phyloP scores from a whole-genome alignment of 2,329 filamentous ascomycete genomes.

The Cladosporium sp. region DNA sequence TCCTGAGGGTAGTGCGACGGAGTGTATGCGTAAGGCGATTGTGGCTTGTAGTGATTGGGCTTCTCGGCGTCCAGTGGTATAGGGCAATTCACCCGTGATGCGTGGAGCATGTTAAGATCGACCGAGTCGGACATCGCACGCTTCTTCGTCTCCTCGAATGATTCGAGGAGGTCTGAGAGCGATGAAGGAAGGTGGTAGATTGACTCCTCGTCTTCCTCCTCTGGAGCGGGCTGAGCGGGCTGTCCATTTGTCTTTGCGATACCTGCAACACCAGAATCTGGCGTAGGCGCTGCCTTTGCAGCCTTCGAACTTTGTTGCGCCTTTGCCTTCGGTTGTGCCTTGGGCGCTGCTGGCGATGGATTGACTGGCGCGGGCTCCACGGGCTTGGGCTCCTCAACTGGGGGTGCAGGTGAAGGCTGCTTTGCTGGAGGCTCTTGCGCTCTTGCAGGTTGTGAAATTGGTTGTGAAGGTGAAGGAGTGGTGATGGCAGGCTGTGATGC shows the following conservation, averaged over 20 bases:
- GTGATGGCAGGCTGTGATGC: conserved; percentile 46
- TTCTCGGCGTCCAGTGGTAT: conserved; percentile 78
- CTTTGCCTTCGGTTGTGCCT: conserved; percentile 39
- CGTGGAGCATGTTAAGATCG: conserved; percentile 70
- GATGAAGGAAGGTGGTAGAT: conserved; percentile 90
- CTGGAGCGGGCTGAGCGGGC: conserved; percentile 48
- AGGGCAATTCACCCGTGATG: conserved; percentile 72
- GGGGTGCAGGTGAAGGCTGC: conserved; percentile 29
- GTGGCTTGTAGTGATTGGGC: conserved; percentile 79
- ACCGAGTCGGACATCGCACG: conserved; percentile 61
- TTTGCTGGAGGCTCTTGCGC: conserved; percentile 30
- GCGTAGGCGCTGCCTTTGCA: conserved; percentile 32
- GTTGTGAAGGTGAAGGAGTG: conserved; percentile 37
- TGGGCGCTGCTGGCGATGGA: conserved; percentile 40
- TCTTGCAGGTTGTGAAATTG: conserved; percentile 29
- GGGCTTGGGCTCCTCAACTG: conserved; percentile 31
- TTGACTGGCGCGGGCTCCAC: conserved; percentile 28
- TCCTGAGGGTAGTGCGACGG: conserved; percentile 88
- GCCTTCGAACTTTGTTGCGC: conserved; percentile 21
- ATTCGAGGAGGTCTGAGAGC: conserved; percentile 85
- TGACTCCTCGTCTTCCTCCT: conserved; percentile 67
- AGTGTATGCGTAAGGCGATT: conserved; percentile 71
- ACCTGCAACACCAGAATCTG: conserved; percentile 37
- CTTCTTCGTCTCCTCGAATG: conserved; percentile 80
- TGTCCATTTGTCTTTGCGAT: conserved; percentile 54